Evolutionary conservation across 2,329 filamentous ascomycete genomes (phyloP), one percentile per base, ranked within the genome.

Genomic region (Fusarium sp.): DNA sequence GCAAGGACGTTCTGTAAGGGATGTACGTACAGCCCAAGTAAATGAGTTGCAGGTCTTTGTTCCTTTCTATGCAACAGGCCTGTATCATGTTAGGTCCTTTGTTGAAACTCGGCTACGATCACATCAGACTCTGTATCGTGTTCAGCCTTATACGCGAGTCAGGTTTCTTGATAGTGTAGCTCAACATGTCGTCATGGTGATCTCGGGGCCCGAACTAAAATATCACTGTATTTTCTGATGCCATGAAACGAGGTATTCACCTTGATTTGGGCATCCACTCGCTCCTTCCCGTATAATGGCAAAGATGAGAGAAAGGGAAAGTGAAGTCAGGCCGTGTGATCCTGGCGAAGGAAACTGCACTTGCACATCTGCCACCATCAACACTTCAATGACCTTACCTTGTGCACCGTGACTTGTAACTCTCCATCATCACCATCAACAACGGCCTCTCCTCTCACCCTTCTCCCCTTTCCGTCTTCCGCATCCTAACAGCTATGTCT

Each of bases 91-190:
- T 9, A 36, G 49, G 22, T 31, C n/a, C 15, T 27, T 33, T n/a
- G 13, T 27, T 36, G 20, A 29, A 31, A 29, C 27, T 35, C 39
- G 15, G 33, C 22, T 31, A 18, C 33, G 33, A 41, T 68, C 56
- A 38, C 39, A 46, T 61, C 44, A 27, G 29, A 22, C 25, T 20
- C 46, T 29, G 18, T 50, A 17, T 38, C 41, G n/a, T 55, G 31
- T 36, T 68, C 63, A 65, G 45, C 63, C 63, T 52, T 65, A 46
- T 29, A 41, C 52, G 36, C 44, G 64, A 68, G 63, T 68, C 64
- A 52, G 57, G 35, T 49, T 63, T 22, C 29, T 31, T 22, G 7
- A 38, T n/a, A 35, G 35, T 45, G 22, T 5, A 46, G 5, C 14
- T 36, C 38, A 18, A 20, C n/a, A 41, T 49, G 47, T 50, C 49